phyloP scores from a whole-genome alignment of 805 yeast species.

The Candida cerambycidarum region DNA sequence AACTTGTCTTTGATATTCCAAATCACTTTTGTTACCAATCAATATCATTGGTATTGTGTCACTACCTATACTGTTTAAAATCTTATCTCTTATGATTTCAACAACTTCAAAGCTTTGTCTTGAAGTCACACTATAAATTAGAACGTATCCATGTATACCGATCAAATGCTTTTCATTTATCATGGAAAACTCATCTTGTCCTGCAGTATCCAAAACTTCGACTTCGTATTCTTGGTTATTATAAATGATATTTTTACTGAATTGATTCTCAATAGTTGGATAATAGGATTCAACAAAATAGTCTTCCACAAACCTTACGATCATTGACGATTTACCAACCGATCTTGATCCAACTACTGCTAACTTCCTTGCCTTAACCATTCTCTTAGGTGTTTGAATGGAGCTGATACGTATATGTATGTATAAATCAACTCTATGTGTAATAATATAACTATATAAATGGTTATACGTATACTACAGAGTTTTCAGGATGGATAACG shows the following conservation, averaged over 20 bases:
- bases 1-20: slow-evolving; percentile 61
- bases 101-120: slow-evolving; percentile 75
- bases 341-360: slow-evolving; percentile 87
- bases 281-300: slow-evolving; percentile 87
- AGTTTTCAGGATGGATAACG: too few species aligned
- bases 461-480: too few species aligned
- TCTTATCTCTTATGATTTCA: slow-evolving; percentile 77
- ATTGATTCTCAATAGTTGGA: slow-evolving; percentile 89
- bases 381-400: slow-evolving; percentile 7
- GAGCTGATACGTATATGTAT: too few species aligned
- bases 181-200: slow-evolving; percentile 85
- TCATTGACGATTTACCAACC: slow-evolving; percentile 85
- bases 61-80: slow-evolving; percentile 62
- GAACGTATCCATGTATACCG: slow-evolving; percentile 79
- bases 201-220: slow-evolving; percentile 89
- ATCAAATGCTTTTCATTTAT: slow-evolving; percentile 76
- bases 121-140: slow-evolving; percentile 81
- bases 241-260: slow-evolving; percentile 64
- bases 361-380: slow-evolving; percentile 64
- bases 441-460: too few species aligned
- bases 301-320: slow-evolving; percentile 82
- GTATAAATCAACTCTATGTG: too few species aligned
- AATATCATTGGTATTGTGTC: slow-evolving; percentile 50
- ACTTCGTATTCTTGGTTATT: slow-evolving; percentile 75
- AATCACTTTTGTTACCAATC: slow-evolving; percentile 74